phyloP scores from a whole-genome alignment of 371 early-diverging fungal species.

The Rhizopus microsporus region DNA sequence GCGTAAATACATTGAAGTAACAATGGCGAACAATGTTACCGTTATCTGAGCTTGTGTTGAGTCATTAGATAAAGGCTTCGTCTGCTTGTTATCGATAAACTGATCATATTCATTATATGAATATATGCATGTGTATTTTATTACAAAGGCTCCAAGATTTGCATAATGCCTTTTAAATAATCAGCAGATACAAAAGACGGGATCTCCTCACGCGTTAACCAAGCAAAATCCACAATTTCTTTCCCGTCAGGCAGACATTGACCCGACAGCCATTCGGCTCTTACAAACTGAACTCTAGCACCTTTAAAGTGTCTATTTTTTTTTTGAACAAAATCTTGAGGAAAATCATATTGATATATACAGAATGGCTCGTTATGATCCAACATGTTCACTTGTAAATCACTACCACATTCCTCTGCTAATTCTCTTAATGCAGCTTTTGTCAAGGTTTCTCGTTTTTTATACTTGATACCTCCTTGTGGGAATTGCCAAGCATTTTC shows the following conservation, averaged over 20 bases:
- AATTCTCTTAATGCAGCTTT: slow-evolving; percentile 77
- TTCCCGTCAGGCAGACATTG: slow-evolving; percentile 60
- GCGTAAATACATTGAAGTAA: no score
- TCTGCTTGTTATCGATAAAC: no score
- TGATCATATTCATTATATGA: neutral
- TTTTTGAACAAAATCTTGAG: slow-evolving; percentile 30
- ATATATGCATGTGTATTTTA: neutral
- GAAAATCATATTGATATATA: slow-evolving; percentile 57
- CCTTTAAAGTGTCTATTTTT: slow-evolving; percentile 23
- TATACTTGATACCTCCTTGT: slow-evolving; percentile 48
- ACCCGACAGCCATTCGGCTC: slow-evolving; percentile 34
- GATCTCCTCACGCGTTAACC: slow-evolving; percentile 82
- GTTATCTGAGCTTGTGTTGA: no score
- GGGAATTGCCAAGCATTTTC: slow-evolving; percentile 79
- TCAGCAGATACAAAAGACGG: slow-evolving; percentile 43
- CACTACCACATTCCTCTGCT: slow-evolving; percentile 69
- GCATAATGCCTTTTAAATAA: neutral
- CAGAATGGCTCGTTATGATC: slow-evolving; percentile 69
- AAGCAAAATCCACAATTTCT: slow-evolving; percentile 77
- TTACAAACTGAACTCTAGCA: slow-evolving; percentile 33
- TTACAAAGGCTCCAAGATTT: neutral
- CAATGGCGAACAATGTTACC: no score
- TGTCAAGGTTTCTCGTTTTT: slow-evolving; percentile 67
- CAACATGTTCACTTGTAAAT: slow-evolving; percentile 74
- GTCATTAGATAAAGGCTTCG: no score